These are phyloP conservation scores for Wickerhamomyces queroliae DNA, from an alignment of 805 yeast species.

Conservation along the genomic window DNA sequence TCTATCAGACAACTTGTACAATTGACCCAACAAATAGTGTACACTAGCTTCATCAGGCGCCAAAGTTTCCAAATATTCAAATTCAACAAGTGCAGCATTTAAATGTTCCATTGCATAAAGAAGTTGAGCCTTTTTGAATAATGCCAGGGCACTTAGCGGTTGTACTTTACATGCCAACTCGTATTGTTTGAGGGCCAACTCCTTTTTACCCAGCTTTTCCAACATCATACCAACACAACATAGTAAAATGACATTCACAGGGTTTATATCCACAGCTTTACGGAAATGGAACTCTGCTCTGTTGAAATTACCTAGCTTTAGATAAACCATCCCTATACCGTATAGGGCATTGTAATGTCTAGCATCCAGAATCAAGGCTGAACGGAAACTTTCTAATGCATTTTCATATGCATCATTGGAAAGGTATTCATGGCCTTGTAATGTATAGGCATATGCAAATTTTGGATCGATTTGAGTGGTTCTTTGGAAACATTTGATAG, in stretches of 20 bases:
- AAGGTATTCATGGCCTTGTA: slow-evolving; percentile 89
- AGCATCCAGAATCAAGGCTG: slow-evolving; percentile 69
- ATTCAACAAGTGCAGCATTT: slow-evolving; percentile 65
- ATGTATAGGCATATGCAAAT: slow-evolving; percentile 84
- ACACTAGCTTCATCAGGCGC: slow-evolving; percentile 96
- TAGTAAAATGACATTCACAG: slow-evolving; percentile 79
- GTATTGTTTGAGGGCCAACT: slow-evolving; percentile 75
- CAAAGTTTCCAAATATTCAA: slow-evolving; percentile 62
- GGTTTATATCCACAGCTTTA: slow-evolving; percentile 84
- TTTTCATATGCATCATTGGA: slow-evolving; percentile 86
- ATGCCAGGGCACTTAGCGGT: slow-evolving; percentile 79
- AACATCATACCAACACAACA: slow-evolving; percentile 94
- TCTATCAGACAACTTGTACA: slow-evolving; percentile 71
- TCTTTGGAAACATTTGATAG: slow-evolving; percentile 78
- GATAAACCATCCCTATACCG: slow-evolving; percentile 91
- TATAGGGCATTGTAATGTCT: slow-evolving; percentile 92
- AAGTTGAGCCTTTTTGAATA: slow-evolving; percentile 84
- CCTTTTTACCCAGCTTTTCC: slow-evolving; percentile 65
- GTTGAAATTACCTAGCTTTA: slow-evolving; percentile 77
- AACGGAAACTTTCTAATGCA: slow-evolving; percentile 78
- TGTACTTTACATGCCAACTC: slow-evolving; percentile 79
- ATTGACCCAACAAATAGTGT: slow-evolving; percentile 82
- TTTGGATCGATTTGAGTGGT: slow-evolving; percentile 63
- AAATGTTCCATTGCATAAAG: slow-evolving; percentile 67
- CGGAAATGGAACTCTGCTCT: slow-evolving; percentile 84